Conservation (phyloP, 1,139 yeast species). For the Suhomyces chickasaworum region DNA sequence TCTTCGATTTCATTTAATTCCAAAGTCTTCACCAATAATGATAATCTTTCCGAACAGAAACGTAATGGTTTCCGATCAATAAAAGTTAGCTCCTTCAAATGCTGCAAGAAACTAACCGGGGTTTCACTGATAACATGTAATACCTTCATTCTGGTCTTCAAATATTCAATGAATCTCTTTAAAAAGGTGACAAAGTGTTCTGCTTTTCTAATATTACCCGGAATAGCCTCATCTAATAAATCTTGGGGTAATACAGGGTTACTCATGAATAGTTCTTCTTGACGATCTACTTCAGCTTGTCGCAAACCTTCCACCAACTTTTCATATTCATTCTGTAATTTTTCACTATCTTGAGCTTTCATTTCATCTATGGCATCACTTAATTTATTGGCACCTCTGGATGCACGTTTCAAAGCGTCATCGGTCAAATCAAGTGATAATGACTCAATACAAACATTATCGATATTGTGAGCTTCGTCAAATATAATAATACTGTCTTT, state of each 20-base stretch:
- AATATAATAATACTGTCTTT: conserved; percentile 92
- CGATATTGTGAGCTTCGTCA: conserved; percentile 98
- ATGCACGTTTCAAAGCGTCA: conserved; percentile 47
- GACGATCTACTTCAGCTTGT: conserved; percentile 71
- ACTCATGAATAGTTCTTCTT: conserved; percentile 81
- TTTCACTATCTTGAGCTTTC: conserved; percentile 77
- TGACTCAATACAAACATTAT: conserved; percentile 97
- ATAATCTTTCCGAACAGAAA: conserved; percentile 88
- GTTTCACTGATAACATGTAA: conserved; percentile 96
- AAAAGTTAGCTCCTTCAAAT: conserved; percentile 87
- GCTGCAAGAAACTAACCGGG: conserved; percentile 88
- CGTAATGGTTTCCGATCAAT: conserved; percentile 89
- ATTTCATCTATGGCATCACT: conserved; percentile 79
- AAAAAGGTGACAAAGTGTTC: conserved; percentile 94
- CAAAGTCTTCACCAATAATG: conserved; percentile 82
- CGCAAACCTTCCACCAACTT: conserved; percentile 86
- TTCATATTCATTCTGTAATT: conserved; percentile 86
- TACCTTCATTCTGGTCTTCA: conserved; percentile 96
- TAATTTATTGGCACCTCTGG: conserved; percentile 74
- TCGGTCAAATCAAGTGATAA: conserved; percentile 73
- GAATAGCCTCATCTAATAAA: conserved; percentile 86
- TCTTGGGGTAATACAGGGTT: conserved; percentile 88
- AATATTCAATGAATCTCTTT: conserved; percentile 88
- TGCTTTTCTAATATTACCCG: conserved; percentile 95
- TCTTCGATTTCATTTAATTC: conserved; percentile 90